These are phyloP conservation scores for Fusarium sp. DNA, from an alignment of 2,329 filamentous ascomycete genomes.

Conservation along the genomic window DNA sequence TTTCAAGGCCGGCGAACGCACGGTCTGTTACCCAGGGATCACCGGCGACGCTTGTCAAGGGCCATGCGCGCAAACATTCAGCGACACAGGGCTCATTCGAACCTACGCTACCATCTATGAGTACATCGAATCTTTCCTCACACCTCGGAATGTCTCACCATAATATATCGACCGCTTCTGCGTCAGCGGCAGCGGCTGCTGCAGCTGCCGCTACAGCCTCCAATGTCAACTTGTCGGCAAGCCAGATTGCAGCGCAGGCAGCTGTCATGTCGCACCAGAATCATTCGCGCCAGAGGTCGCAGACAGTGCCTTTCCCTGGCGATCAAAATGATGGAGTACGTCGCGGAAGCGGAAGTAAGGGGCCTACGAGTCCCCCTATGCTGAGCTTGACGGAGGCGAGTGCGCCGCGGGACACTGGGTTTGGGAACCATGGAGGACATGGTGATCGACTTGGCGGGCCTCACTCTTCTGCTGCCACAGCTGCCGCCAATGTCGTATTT, in stretches of 20 bases:
- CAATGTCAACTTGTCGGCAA: slow-evolving; percentile 65
- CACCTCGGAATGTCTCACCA: slow-evolving; percentile 60
- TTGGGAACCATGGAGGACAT: slow-evolving; percentile 57
- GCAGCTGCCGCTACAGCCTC: slow-evolving; percentile 55
- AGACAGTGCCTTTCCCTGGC: slow-evolving; percentile 73
- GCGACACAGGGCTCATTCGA: slow-evolving; percentile 83
- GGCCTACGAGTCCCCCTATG: slow-evolving; percentile 70
- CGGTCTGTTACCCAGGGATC: slow-evolving; percentile 48
- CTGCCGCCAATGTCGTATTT: slow-evolving; percentile 79
- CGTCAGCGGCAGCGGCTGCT: slow-evolving; percentile 38
- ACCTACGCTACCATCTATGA: slow-evolving; percentile 74
- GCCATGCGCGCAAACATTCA: slow-evolving; percentile 73
- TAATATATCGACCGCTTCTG: slow-evolving; percentile 22
- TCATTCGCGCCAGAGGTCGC: slow-evolving; percentile 73
- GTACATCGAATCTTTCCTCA: slow-evolving; percentile 65
- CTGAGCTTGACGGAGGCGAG: slow-evolving; percentile 74
- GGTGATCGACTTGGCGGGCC: slow-evolving; percentile 69
- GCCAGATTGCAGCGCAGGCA: slow-evolving; percentile 83
- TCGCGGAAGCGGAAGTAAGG: slow-evolving; percentile 59
- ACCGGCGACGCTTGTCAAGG: slow-evolving; percentile 50
- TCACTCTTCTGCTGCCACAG: slow-evolving; percentile 73
- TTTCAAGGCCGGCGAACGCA: slow-evolving; percentile 64
- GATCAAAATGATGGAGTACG: slow-evolving; percentile 58
- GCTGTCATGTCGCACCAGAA: slow-evolving; percentile 76
- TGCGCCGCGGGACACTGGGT: slow-evolving; percentile 67